Percentiles rank a stretch among this genome's conserved stretches.
Evolutionary conservation across 2,329 filamentous ascomycete species (phyloP).

Genomic region (Fusarium sp.): DNA sequence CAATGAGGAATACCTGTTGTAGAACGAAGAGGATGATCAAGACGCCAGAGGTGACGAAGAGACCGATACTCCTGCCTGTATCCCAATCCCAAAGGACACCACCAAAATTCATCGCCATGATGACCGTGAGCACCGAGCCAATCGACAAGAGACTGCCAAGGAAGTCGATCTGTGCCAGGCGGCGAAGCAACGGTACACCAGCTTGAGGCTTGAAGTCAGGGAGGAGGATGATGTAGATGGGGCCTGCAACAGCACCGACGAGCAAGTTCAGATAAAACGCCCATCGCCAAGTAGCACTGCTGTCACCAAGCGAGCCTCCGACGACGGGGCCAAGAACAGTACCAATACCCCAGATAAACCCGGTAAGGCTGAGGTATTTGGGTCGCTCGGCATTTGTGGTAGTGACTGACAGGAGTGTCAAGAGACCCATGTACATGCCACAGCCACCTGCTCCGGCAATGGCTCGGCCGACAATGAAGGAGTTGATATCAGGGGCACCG

Average conservation of each 20-base stretch:
- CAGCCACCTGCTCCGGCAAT: slow-evolving; percentile 56
- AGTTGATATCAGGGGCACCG: slow-evolving; percentile 54
- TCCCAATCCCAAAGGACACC: slow-evolving; percentile 60
- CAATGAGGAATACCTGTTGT: slow-evolving; percentile 53
- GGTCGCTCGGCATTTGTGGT: slow-evolving; percentile 31
- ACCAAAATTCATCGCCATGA: slow-evolving; percentile 62
- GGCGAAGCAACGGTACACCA: neutral
- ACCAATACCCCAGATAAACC: slow-evolving; percentile 54
- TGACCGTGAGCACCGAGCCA: slow-evolving; percentile 53
- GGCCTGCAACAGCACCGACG: slow-evolving; percentile 15
- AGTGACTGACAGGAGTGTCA: slow-evolving; percentile 27
- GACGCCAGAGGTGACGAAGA: slow-evolving; percentile 56
- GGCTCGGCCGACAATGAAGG: slow-evolving; percentile 57
- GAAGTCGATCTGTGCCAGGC: slow-evolving; percentile 50
- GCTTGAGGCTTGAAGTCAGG: slow-evolving; percentile 19
- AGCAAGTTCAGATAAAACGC: slow-evolving; percentile 32
- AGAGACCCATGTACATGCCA: slow-evolving; percentile 44
- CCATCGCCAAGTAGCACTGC: slow-evolving; percentile 45
- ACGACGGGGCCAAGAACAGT: slow-evolving; percentile 53
- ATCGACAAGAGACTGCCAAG: slow-evolving; percentile 56
- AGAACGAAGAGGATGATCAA: slow-evolving; percentile 54
- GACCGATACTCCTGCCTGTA: slow-evolving; percentile 55
- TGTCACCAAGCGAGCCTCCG: slow-evolving; percentile 19
- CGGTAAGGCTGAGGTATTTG: slow-evolving; percentile 34
- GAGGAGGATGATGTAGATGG: slow-evolving; percentile 20